Evolutionary conservation across 768 basidiomycete genomes (phyloP), one percentile per base, ranked within the genome.

Genomic region (Dentipellis sp.): DNA sequence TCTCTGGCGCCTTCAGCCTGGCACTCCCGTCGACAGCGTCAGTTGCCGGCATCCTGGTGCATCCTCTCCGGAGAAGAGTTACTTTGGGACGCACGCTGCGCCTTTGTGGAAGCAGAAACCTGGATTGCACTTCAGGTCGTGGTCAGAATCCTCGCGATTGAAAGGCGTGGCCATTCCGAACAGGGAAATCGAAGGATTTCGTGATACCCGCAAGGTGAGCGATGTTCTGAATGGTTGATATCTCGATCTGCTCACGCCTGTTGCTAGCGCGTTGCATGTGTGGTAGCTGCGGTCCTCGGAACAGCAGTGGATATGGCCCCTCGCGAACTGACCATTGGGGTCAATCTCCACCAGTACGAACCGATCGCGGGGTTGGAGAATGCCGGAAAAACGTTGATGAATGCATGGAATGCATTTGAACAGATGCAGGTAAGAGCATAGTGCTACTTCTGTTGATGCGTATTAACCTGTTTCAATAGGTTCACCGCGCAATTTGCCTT

Each of bases 401-500:
- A 45, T 45, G 42, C 42, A 17, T 45, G 42, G 42, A 45, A 45
- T 19, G 42, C 42, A 8, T 45, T 45, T 14, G 42, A 45, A 45
- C 42, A 10, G 1, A n/a, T 45, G n/a, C 42, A 45, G 42, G 42
- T 45, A 19, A 14, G 42, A 17, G 6, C 6, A 29, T 29, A 29
- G 6, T 29, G 6, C 29, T 6, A 3, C 29, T 29, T 29, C 29
- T 3, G 6, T 29, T 29, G 29, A 6, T 29, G 29, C 6, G 29
- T 29, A 29, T 6, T 29, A 29, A 45, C 42, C 34, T 50, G 55
- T 2, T 36, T 6, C 6, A 29, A 29, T 59, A 90, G 88, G 80
- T 78, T 58, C 88, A 90, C 58, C 75, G 84, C 16, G 69, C 83
- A 10, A 77, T 79, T 1, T 87, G 84, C 61, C 72, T 90, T 34